Conservation (phyloP, 129 eudicot genomes). For the Scalesia atractyloides region DNA sequence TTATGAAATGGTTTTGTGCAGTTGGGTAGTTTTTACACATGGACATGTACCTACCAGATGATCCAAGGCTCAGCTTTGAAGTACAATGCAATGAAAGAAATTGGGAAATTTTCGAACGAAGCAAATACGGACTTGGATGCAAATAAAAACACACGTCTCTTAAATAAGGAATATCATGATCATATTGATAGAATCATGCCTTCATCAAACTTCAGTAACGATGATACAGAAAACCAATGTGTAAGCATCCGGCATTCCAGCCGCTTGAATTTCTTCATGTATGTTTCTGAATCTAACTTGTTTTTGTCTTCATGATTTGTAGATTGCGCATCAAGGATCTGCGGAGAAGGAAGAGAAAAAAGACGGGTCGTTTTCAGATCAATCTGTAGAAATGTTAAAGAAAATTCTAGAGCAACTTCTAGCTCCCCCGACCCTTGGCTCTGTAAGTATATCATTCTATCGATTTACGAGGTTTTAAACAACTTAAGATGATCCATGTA, state of each 20-base stretch:
- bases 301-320: slow-evolving; percentile 14
- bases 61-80: slow-evolving; percentile 52
- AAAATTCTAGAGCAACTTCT: slow-evolving; percentile 61
- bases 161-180: slow-evolving; percentile 40
- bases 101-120: slow-evolving; percentile 21
- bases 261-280: neutral
- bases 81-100: slow-evolving; percentile 39
- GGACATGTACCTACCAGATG: slow-evolving; percentile 85
- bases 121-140: slow-evolving; percentile 60
- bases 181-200: slow-evolving; percentile 26
- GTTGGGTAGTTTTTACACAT: slow-evolving; percentile 82
- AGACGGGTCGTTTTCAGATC: slow-evolving; percentile 24
- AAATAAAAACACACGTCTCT: slow-evolving; percentile 49
- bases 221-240: slow-evolving; percentile 30
- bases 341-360: slow-evolving; percentile 24
- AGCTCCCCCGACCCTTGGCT: slow-evolving; percentile 88
- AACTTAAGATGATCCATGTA: no score
- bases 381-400: slow-evolving; percentile 36
- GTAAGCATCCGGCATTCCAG: slow-evolving; percentile 39
- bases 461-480: neutral
- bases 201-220: slow-evolving; percentile 26
- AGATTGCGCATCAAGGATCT: slow-evolving; percentile 36
- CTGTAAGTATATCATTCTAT: slow-evolving; percentile 49
- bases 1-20: slow-evolving; percentile 22
- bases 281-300: neutral